Percentiles rank a stretch among this genome's conserved stretches.
phyloP scores from a whole-genome alignment of 2,329 filamentous ascomycete genomes.

The Xylaria digitata region DNA sequence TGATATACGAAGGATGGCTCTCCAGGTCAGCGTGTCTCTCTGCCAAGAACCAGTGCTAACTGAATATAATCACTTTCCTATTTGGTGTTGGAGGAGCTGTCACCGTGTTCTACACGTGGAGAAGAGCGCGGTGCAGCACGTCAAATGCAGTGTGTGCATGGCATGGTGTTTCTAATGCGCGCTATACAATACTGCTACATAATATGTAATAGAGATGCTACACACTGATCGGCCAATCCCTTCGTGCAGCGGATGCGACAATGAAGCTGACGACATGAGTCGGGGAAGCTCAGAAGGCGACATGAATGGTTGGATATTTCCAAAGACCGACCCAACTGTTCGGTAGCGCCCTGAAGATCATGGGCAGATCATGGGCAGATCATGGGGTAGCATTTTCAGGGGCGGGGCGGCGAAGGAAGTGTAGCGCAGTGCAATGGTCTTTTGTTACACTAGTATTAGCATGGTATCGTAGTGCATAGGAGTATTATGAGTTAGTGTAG shows the following conservation, averaged over 20 bases:
- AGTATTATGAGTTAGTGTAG: not conserved
- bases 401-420: not conserved
- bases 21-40: not conserved
- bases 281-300: not conserved
- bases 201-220: not conserved
- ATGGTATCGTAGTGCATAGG: not conserved
- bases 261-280: not conserved
- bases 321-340: conserved; percentile 17
- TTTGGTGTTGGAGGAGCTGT: not conserved
- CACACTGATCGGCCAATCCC: not conserved
- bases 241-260: not conserved
- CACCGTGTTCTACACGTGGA: not conserved
- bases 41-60: not conserved
- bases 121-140: not conserved
- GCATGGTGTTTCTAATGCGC: too few species aligned
- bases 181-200: too few species aligned
- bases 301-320: not conserved
- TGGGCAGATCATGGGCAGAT: conserved; percentile 9
- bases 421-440: conserved; percentile 6
- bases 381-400: conserved; percentile 17
- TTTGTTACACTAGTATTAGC: conserved; percentile 16
- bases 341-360: conserved; percentile 19
- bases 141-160: too few species aligned
- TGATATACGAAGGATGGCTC: not conserved
- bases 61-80: not conserved